Base-by-base conservation (phyloP, 2,329 filamentous ascomycete genomes). In the Ceratocystis papillata region DNA sequence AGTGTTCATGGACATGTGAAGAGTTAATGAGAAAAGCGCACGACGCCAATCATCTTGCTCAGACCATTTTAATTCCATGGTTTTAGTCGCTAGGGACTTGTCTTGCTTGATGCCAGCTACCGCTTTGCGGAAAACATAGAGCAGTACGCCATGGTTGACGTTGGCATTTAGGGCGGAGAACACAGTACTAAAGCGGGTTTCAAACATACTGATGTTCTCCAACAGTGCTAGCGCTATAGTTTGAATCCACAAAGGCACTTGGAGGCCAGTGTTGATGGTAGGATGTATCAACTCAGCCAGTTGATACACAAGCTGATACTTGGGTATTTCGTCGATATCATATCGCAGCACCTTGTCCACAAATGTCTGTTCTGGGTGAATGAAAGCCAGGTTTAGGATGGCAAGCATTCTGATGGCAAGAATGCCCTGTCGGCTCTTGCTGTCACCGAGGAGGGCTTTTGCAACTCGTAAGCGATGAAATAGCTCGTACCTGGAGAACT, bases 61-160 rank as follows among this genome's bases (percentile, higher is more conserved):
- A 10, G 63, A 63, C 22, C 62, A 65, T 45, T 65, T 66, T n/a
- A 63, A 45, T 6, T 68, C 67, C 61, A 66, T 41, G 7, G 64
- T 59, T 33, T 66, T 65, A 10, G 57, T 45, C 1, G 41, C 10
- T 12, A 37, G 44, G 10, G 62, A 64, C 62, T 79, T 78, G 67
- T 85, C 80, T 20, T 78, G 78, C 67, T 81, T 85, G 77, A 99
- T 87, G 69, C 91, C 89, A 20, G 87, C 87, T 67, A 97, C 89
- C 8, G 91, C 89, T 75, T 96, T 96, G 66, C 93, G 85, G 62
- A 96, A 87, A 70, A 96, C 83, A 72, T 96, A 97, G 70, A 97
- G 87, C 57, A 99, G 81, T 37, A 97, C 88, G 15, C 94, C 95
- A 71, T 99, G 95, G 71, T 96, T 97, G 46, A 97, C 93, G 71